phyloP scores from a whole-genome alignment of 2,329 filamentous ascomycete species.

The Mollisia scopiformis region DNA sequence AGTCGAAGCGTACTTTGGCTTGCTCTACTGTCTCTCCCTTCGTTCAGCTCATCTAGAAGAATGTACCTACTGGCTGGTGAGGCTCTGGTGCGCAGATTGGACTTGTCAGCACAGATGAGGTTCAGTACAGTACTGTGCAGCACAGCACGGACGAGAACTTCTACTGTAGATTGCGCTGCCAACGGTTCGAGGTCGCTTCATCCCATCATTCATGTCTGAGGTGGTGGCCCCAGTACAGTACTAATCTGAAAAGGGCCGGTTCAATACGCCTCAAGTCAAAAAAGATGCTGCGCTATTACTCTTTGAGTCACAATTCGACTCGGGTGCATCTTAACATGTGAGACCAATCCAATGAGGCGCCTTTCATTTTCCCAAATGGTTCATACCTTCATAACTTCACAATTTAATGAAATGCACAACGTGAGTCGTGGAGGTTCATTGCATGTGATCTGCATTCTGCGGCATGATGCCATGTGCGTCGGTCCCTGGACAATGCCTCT shows the following conservation, averaged over 20 bases:
- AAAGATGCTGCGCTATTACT: neutral
- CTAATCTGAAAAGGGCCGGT: neutral
- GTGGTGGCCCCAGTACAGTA: neutral
- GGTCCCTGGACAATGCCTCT: constrained; percentile 2
- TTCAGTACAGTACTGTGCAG: no score
- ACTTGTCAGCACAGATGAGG: neutral
- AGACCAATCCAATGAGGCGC: neutral
- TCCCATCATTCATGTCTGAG: no score
- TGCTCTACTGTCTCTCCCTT: neutral
- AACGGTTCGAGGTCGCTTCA: neutral
- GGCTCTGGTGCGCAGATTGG: neutral
- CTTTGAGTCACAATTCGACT: no score
- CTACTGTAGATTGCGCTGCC: neutral
- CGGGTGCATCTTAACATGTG: neutral
- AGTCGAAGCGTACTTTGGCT: no score
- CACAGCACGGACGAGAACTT: neutral
- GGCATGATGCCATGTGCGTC: neutral
- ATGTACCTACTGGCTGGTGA: neutral
- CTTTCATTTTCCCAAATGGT: neutral
- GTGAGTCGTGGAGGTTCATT: neutral
- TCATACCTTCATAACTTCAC: neutral
- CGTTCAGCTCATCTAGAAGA: neutral
- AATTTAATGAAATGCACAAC: neutral
- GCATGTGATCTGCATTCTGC: neutral
- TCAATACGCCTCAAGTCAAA: neutral